Evolutionary conservation across 1,284 basidiomycete genomes (phyloP), one percentile per base, ranked within the genome.

Genomic region (Fomitiporia mediterranea): DNA sequence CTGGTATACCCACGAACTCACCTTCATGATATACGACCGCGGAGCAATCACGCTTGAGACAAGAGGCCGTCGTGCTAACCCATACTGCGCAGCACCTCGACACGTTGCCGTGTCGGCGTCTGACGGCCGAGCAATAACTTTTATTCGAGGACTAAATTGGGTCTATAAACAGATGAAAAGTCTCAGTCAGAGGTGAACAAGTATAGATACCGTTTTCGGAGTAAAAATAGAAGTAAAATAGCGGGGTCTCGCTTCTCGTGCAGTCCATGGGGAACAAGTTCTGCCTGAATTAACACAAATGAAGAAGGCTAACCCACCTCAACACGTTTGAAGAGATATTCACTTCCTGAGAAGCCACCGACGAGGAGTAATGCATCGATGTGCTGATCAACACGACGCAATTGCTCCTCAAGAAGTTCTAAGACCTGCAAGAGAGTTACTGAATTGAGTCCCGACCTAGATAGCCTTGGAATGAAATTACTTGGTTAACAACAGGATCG

Each of bases 21-120:
- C 87, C 75, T 87, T 89, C 86, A 92, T 90, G 61, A 90, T 81
- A 66, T 91, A 92, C 19, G 86, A 84, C 56, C 84, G 78, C 30
- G 90, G 89, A 19, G 81, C 82, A 55, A 92, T 86, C 40, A 91
- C 80, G 51, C 82, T 87, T 15, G 86, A 87, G 4, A 91, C 89
- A 17, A 91, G 75, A 35, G 81, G 74, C 62, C 82, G 76, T 48
- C 81, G 78, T 23, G 87, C 84, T 21, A 92, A 74, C n/a, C 89
- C 90, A 68, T 91, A 92, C 66, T 83, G 80, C 44, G 90, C 90
- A 11, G 87, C 89, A 38, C 89, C 90, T 53, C 89, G 83, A 55
- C 87, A 72, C 4, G 89, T 91, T 2, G 90, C 89, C 17, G 90
- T 91, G 66, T 93, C 90, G 23, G 85, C 83, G 69, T 92, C 91